These are phyloP conservation scores for Copromyces sp. DNA, from an alignment of 495 filamentous ascomycete genomes.

Conservation along the genomic window DNA sequence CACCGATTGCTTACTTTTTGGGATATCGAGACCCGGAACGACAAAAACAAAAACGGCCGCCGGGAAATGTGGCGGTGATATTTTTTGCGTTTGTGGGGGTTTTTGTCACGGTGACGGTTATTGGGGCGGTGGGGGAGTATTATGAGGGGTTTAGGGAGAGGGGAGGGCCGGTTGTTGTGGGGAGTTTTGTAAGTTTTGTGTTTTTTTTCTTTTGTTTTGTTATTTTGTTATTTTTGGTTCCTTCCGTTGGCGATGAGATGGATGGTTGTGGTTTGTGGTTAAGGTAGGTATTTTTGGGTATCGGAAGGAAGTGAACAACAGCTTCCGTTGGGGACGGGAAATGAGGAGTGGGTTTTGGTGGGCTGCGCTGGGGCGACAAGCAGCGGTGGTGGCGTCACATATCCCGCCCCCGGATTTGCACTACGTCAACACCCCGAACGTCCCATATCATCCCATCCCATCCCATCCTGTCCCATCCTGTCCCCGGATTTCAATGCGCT, in stretches of 20 bases:
- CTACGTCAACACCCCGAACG: background rate
- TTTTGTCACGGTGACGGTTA: slow-evolving; percentile 37
- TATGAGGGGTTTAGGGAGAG: slow-evolving; percentile 25
- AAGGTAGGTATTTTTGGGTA: too few species aligned
- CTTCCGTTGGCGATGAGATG: too few species aligned
- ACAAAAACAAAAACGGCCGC: too few species aligned
- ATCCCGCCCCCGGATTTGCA: background rate
- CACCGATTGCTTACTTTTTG: slow-evolving; percentile 38
- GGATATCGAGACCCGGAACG: slow-evolving; percentile 45
- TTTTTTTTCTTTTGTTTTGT: background rate
- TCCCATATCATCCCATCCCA: background rate
- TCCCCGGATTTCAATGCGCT: too few species aligned
- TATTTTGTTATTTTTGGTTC: too few species aligned
- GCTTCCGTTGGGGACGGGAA: too few species aligned
- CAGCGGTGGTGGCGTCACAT: background rate
- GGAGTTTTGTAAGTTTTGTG: slow-evolving; percentile 35
- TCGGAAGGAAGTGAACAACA: background rate
- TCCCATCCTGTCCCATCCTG: too few species aligned
- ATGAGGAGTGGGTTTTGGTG: background rate
- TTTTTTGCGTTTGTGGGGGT: slow-evolving; percentile 45
- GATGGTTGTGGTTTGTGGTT: too few species aligned
- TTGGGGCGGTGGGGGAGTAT: slow-evolving; percentile 33
- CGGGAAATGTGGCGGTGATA: slow-evolving; percentile 41
- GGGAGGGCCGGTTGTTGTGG: slow-evolving; percentile 40
- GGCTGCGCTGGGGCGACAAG: too few species aligned